Base-by-base conservation (phyloP, 305 asterid species). In the Rubia balearica region DNA sequence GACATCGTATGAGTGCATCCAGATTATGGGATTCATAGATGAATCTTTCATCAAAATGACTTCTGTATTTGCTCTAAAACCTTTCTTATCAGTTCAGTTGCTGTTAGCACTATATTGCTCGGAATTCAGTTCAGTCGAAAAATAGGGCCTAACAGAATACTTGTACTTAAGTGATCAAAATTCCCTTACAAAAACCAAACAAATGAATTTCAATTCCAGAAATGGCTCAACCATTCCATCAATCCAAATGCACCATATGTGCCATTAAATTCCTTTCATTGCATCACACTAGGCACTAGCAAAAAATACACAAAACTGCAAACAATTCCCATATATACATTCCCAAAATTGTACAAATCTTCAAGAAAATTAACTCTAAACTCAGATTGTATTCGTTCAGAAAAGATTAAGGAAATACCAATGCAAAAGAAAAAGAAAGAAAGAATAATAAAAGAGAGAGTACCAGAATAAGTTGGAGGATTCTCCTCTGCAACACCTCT, bases 401-500 rank as follows among this genome's bases (percentile, higher is more conserved):
- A 27, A 33, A 46, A 8, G 61, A 73, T 65, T 64, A 59, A 45
- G n/a, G 5, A 24, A 6, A 0, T 3, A 8, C 12, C 30, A 55
- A 53, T 21, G 11, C 12, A 45, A 38, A 36, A 68, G 38, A 27
- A 19, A 70, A 0, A 6, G 30, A 38, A 13, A 33, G 12, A 61
- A 33, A 6, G 21, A 12, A 49, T 14, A 16, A 6, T 7, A 7
- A 41, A 11, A 11, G 53, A 12, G 13, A 10, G 36, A 4, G 61
- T 74, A 86, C 96, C 87, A 65, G 88, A 84, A 70, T 53, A 81
- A 76, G 80, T 55, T 69, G 86, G 81, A 59, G 84, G 69, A 16
- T 86, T 91, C 60, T 83, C 91, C 63, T 89, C 90, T 2, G 88
- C 41, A 69, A 83, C 65, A 67, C 81, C 67, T 69, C 81, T 83